Conservation (phyloP, 2,329 filamentous ascomycete genomes). For the Aspergillus caelatus region DNA sequence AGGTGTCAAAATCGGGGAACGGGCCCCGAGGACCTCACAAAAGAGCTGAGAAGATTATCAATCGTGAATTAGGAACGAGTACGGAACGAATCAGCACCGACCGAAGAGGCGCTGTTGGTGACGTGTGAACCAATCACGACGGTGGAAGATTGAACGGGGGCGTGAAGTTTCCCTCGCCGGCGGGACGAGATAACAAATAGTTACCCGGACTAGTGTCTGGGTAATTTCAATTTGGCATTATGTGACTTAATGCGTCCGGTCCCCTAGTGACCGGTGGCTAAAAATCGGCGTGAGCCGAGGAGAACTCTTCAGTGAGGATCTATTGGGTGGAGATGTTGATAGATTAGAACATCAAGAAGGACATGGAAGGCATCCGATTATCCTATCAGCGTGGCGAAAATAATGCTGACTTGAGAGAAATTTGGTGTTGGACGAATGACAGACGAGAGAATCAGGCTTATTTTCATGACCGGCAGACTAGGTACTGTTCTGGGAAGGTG, state of each 20-base stretch:
- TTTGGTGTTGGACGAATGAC: constrained; percentile 25
- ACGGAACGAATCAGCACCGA: constrained; percentile 1
- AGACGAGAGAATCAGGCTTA: constrained; percentile 29
- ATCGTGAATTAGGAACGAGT: constrained; percentile 1
- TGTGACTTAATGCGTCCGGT: background rate
- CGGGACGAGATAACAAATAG: constrained; percentile 23
- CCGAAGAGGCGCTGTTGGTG: constrained; percentile 10
- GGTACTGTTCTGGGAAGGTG: constrained; percentile 25
- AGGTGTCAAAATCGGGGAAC: constrained; percentile 4
- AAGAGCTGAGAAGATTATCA: constrained; percentile 1
- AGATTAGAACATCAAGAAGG: constrained; percentile 8
- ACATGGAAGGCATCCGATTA: constrained; percentile 1
- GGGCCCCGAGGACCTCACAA: background rate
- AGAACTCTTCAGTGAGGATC: background rate
- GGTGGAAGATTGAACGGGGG: constrained; percentile 19
- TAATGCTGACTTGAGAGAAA: constrained; percentile 21
- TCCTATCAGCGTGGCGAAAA: constrained; percentile 21
- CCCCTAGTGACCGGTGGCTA: background rate
- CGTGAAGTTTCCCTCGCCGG: background rate
- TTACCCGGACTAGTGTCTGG: constrained; percentile 12
- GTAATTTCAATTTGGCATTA: background rate
- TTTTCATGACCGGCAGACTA: constrained; percentile 22
- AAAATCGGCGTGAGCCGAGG: background rate
- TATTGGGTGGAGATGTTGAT: constrained; percentile 8
- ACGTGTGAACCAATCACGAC: constrained; percentile 14